Percentiles rank a stretch among this genome's conserved stretches.
Conservation (phyloP, 495 filamentous ascomycete genomes). For the Schizothecium vesticola region DNA sequence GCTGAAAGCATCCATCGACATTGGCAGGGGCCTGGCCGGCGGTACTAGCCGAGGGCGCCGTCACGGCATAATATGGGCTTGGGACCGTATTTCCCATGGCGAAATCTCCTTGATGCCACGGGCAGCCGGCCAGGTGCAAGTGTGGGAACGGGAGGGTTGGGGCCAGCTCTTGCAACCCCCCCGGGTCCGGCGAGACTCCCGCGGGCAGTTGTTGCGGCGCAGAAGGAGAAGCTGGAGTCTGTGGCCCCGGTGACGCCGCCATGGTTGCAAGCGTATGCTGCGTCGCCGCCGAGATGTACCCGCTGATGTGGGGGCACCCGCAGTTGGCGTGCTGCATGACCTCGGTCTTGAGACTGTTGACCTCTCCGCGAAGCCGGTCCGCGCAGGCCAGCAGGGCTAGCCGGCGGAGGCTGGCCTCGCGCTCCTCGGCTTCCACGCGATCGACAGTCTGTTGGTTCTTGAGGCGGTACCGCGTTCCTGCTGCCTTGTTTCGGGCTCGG, state of each 20-base stretch:
- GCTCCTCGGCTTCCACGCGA: slow-evolving; percentile 36
- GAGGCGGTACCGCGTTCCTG: slow-evolving; percentile 15
- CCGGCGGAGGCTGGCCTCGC: slow-evolving; percentile 20
- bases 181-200: not conserved
- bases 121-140: not conserved
- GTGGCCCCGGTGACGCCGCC: no score
- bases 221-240: not conserved
- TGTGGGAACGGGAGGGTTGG: not conserved
- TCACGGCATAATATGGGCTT: not conserved
- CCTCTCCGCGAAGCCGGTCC: slow-evolving; percentile 39
- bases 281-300: slow-evolving; percentile 44
- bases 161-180: not conserved
- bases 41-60: not conserved
- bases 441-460: slow-evolving; percentile 11
- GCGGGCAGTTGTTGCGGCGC: not conserved
- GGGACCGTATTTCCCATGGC: not conserved
- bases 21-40: not conserved
- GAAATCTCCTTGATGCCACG: not conserved
- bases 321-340: slow-evolving; percentile 50
- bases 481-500: slow-evolving; percentile 11
- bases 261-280: not conserved
- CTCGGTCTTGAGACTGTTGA: slow-evolving; percentile 49
- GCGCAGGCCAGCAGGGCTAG: slow-evolving; percentile 22
- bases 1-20: not conserved
- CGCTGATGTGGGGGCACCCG: slow-evolving; percentile 45